Percentiles rank a stretch among this genome's conserved stretches.
Conservation (phyloP, 2,329 filamentous ascomycete species). For the Fusarium mangiferae region DNA sequence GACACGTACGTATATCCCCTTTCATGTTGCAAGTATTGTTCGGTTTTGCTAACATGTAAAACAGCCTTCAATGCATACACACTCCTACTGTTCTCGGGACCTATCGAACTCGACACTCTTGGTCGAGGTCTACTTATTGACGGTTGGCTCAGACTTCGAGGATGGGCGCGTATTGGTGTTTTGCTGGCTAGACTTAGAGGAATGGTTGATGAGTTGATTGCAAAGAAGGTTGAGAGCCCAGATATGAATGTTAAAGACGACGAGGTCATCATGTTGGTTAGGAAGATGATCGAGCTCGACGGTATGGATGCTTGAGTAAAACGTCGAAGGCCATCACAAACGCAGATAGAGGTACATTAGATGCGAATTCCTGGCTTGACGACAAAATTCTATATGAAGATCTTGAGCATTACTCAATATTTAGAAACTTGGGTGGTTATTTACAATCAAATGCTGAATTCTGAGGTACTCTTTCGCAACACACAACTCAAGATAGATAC, state of each 20-base stretch:
- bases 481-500: background rate
- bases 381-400: background rate
- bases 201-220: slow-evolving; percentile 88
- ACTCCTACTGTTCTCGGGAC: slow-evolving; percentile 86
- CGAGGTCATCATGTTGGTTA: slow-evolving; percentile 81
- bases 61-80: slow-evolving; percentile 88
- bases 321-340: background rate
- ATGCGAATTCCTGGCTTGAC: background rate
- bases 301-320: slow-evolving; percentile 74
- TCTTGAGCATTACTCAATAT: background rate
- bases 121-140: slow-evolving; percentile 90
- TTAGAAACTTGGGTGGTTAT: background rate
- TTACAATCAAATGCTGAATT: background rate
- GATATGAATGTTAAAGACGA: slow-evolving; percentile 65
- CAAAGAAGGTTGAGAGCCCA: slow-evolving; percentile 82
- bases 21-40: background rate
- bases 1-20: slow-evolving; percentile 72
- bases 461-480: background rate
- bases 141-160: slow-evolving; percentile 85
- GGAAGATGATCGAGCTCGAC: slow-evolving; percentile 86
- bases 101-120: slow-evolving; percentile 85
- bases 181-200: slow-evolving; percentile 83
- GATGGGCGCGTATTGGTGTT: slow-evolving; percentile 95
- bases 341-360: background rate
- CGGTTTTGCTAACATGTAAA: slow-evolving; percentile 7